Evolutionary conservation across 2,329 filamentous ascomycete genomes (phyloP).

Genomic region (Didymosphaeria variabile): DNA sequence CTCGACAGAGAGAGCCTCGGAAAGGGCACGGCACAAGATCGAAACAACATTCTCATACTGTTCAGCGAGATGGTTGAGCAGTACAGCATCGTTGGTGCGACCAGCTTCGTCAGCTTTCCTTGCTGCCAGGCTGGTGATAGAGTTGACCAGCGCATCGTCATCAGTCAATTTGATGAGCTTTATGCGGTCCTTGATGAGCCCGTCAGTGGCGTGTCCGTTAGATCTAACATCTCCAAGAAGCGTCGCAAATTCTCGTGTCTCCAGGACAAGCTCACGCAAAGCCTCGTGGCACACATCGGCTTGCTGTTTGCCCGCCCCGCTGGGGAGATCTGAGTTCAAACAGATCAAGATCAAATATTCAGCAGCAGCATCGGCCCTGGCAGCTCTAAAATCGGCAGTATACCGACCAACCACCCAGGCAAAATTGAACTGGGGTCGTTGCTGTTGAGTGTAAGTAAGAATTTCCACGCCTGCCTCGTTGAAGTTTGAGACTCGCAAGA

Average conservation of each 20-base stretch:
- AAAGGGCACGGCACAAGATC: conserved; percentile 88
- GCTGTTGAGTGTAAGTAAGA: conserved; percentile 72
- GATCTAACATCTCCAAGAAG: conserved; percentile 89
- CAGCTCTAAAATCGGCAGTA: conserved; percentile 92
- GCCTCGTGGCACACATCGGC: conserved; percentile 88
- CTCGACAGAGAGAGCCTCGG: conserved; percentile 86
- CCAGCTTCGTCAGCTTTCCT: conserved; percentile 94
- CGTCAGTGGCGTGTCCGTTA: conserved; percentile 85
- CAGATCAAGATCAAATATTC: conserved; percentile 94
- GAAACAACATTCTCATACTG: conserved; percentile 94
- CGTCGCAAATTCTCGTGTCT: conserved; percentile 94
- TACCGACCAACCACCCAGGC: conserved; percentile 93
- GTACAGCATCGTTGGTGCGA: conserved; percentile 88
- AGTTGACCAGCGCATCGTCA: conserved; percentile 84
- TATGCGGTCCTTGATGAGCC: conserved; percentile 86
- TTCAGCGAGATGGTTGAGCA: conserved; percentile 92
- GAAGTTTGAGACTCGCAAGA: conserved; percentile 83
- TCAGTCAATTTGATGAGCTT: conserved; percentile 80
- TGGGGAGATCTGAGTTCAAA: conserved; percentile 83
- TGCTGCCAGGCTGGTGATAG: conserved; percentile 92
- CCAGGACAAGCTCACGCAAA: conserved; percentile 91
- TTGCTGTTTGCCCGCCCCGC: conserved; percentile 78
- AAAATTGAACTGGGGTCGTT: conserved; percentile 88
- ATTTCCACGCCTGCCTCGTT: conserved; percentile 71
- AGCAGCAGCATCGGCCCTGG: conserved; percentile 86